Base-by-base conservation (phyloP, 495 filamentous ascomycete genomes). In the Xylaria acuta region DNA sequence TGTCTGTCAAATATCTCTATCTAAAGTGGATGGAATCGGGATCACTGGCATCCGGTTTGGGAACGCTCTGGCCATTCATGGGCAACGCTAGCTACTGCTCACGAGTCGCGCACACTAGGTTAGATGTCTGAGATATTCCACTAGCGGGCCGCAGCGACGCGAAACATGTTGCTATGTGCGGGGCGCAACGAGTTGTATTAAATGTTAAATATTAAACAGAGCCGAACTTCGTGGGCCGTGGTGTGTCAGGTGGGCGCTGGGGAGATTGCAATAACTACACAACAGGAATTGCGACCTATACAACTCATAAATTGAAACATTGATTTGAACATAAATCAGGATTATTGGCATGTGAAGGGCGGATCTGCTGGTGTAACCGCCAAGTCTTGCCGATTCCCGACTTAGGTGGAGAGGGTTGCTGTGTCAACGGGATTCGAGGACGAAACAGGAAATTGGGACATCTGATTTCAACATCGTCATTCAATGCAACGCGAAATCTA, bases 301-400 rank as follows among this genome's bases (percentile, higher is more conserved):
- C 6, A 8, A 20, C 20, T 47, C 16, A n/a, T 41, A 51, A 51
- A 51, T 51, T 51, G n/a, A 51, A 51, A 51, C 47, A 11, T n/a
- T n/a, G 45, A n/a, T 47, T 2, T n/a, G 45, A 47, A n/a, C 3
- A 47, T 20, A 47, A n/a, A 47, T 47, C 45, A 47, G 45, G 45
- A n/a, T 47, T 47, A n/a, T 47, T 47, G 5, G 45, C 45, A 47
- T 47, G 45, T 47, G 45, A 47, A 51, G 47, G 47, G 20, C 47
- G 18, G 47, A 11, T 51, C 47, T 56, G 53, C 30, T 56, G 25
- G 53, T 32, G 53, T 18, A 38, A 47, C 63, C 63, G 63, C 63
- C 63, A 65, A 65, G 63, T 20, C 7, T 25, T 36, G 59, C 20
- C 34, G 60, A 40, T 40, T 64, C 8, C 63, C 25, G 27, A 32